These are phyloP conservation scores for Candida maris DNA, from an alignment of 805 yeast genomes.

Conservation along the genomic window DNA sequence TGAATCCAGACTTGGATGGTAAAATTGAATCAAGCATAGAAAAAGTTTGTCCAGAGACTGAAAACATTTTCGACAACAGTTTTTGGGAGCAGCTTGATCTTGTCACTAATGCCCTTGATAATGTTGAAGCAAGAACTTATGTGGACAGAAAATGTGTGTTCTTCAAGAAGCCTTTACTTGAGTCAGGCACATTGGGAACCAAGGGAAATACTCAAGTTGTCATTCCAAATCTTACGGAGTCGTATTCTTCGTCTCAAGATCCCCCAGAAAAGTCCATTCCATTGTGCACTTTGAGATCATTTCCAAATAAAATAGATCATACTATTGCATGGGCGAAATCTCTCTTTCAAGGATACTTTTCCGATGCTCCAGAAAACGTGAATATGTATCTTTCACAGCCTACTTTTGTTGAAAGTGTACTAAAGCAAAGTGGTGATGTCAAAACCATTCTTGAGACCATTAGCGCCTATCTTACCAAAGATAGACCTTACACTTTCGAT, in stretches of 20 bases:
- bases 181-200: constrained; percentile 96
- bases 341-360: constrained; percentile 85
- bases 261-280: constrained; percentile 99
- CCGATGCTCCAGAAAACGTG: constrained; percentile 90
- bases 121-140: constrained; percentile 95
- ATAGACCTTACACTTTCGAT: constrained; percentile 85
- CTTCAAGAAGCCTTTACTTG: constrained; percentile 84
- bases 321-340: constrained; percentile 99
- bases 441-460: constrained; percentile 84
- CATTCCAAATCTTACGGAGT: constrained; percentile 89
- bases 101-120: constrained; percentile 95
- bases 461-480: constrained; percentile 58
- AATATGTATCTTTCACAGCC: constrained; percentile 89
- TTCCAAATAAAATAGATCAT: constrained; percentile 97
- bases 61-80: constrained; percentile 73
- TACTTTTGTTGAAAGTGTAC: constrained; percentile 83
- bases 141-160: constrained; percentile 97
- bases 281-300: constrained; percentile 91
- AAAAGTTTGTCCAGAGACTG: constrained; percentile 93
- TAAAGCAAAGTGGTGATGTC: constrained; percentile 90
- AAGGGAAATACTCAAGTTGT: constrained; percentile 98
- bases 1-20: constrained; percentile 82
- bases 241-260: constrained; percentile 93
- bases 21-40: constrained; percentile 75
- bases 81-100: constrained; percentile 85